These are phyloP conservation scores for Zea mays DNA, from an alignment of 176 grass and related monocot genomes.

Conservation along the genomic window DNA sequence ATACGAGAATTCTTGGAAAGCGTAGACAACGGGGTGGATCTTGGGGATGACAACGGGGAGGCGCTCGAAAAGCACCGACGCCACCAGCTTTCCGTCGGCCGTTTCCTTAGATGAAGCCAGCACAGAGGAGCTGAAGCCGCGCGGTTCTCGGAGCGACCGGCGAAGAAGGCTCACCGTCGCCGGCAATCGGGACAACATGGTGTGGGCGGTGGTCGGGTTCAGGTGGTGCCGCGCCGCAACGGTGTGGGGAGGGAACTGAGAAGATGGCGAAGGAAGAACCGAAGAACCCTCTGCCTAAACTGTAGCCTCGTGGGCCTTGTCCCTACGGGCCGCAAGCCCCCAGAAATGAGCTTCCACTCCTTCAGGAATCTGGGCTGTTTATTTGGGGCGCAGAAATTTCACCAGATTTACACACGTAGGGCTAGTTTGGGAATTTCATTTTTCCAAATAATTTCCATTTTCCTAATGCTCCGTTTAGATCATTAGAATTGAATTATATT, in stretches of 20 bases:
- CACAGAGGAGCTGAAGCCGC: slow-evolving; percentile 43
- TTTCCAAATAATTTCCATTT: too few species aligned
- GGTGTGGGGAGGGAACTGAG: background rate
- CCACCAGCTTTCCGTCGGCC: slow-evolving; percentile 64
- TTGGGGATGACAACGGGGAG: slow-evolving; percentile 91
- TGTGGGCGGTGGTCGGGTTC: background rate
- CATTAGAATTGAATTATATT: too few species aligned
- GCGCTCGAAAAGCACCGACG: slow-evolving; percentile 86
- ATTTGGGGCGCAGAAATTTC: too few species aligned
- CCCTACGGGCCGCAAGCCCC: background rate
- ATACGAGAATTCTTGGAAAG: slow-evolving; percentile 96
- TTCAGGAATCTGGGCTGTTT: too few species aligned
- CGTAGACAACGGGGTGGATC: slow-evolving; percentile 83
- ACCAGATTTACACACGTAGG: too few species aligned
- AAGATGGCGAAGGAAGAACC: slow-evolving; percentile 25
- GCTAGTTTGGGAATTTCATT: too few species aligned
- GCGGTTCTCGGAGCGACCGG: slow-evolving; percentile 43
- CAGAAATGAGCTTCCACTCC: background rate
- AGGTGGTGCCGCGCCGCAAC: slow-evolving; percentile 23
- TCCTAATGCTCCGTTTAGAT: too few species aligned
- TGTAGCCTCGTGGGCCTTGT: slow-evolving; percentile 36
- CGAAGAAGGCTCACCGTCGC: slow-evolving; percentile 19
- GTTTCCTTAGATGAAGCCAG: slow-evolving; percentile 17
- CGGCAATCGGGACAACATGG: slow-evolving; percentile 47
- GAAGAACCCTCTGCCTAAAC: slow-evolving; percentile 59